Conservation (phyloP, 495 filamentous ascomycete species). For the Neurospora sp. region DNA sequence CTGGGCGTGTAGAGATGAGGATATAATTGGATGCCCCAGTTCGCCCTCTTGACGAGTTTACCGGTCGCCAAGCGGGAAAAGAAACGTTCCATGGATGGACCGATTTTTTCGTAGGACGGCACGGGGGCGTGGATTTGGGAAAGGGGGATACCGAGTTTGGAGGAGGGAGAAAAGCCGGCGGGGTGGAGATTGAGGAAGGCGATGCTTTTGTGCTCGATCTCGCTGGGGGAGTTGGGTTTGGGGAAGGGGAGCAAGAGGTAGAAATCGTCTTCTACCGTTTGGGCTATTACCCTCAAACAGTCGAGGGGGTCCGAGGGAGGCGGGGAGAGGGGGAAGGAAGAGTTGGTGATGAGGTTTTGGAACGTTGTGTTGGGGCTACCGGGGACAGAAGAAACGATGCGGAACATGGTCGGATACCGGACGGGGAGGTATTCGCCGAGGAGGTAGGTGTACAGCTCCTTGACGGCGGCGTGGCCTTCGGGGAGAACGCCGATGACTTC, state of each 20-base stretch:
- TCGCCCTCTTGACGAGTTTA: conserved; percentile 44
- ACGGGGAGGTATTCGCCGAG: conserved; percentile 51
- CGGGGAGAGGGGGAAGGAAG: conserved; percentile 31
- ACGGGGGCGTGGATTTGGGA: conserved; percentile 61
- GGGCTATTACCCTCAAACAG: conserved; percentile 41
- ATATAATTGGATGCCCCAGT: conserved; percentile 58
- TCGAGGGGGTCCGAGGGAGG: conserved; percentile 14
- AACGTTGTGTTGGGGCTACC: conserved; percentile 5
- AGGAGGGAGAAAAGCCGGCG: conserved; percentile 54
- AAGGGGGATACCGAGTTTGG: conserved; percentile 54
- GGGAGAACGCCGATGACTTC: conserved; percentile 37
- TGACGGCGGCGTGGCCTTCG: conserved; percentile 38
- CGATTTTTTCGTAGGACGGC: conserved; percentile 63
- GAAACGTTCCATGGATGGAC: conserved; percentile 68
- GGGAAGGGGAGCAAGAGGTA: conserved; percentile 43
- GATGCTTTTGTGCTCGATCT: conserved; percentile 48
- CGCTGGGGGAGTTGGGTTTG: conserved; percentile 19
- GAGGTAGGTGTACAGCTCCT: conserved; percentile 58
- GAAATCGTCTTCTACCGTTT: conserved; percentile 65
- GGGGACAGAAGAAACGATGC: conserved; percentile 6
- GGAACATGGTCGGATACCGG: conserved; percentile 57
- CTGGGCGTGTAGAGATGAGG: conserved; percentile 44
- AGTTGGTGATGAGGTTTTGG: conserved; percentile 37
- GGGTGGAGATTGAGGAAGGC: conserved; percentile 67
- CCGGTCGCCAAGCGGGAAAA: conserved; percentile 50